Conservation (phyloP, 176 grass and related monocot genomes). For the Cenchrus purpureus region DNA sequence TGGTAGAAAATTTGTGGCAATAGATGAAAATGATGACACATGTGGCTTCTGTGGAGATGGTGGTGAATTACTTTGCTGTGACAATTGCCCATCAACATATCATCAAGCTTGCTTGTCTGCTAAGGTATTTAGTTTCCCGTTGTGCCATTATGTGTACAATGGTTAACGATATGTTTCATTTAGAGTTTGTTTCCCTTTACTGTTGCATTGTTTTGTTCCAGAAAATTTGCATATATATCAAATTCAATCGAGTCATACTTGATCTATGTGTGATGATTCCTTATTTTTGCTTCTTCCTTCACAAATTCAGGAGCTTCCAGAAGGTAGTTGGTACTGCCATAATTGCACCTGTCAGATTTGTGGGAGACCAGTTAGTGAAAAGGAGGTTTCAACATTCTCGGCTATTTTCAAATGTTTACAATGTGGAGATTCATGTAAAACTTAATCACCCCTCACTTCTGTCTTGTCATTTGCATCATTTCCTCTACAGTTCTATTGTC, state of each 20-base stretch:
- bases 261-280: constrained; percentile 11
- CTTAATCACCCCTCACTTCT: constrained; percentile 22
- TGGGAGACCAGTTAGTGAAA: constrained; percentile 55
- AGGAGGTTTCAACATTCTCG: constrained; percentile 50
- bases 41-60: constrained; percentile 98
- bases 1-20: constrained; percentile 54
- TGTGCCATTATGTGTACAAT: not conserved
- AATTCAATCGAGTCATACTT: not conserved
- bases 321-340: constrained; percentile 88
- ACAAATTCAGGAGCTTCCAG: constrained; percentile 67
- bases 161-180: constrained; percentile 15
- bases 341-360: constrained; percentile 75
- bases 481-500: not conserved
- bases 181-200: not conserved
- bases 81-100: constrained; percentile 96
- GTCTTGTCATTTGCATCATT: constrained; percentile 4
- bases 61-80: constrained; percentile 95
- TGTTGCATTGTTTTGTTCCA: constrained; percentile 26
- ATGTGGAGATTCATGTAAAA: constrained; percentile 74
- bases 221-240: constrained; percentile 12
- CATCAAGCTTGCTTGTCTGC: constrained; percentile 82
- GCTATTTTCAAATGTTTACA: constrained; percentile 67
- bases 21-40: constrained; percentile 93
- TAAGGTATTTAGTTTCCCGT: constrained; percentile 62
- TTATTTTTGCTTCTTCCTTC: constrained; percentile 26